Evolutionary conservation across 176 grass and related monocot genomes (phyloP).

Genomic region (Triticum turgidum): DNA sequence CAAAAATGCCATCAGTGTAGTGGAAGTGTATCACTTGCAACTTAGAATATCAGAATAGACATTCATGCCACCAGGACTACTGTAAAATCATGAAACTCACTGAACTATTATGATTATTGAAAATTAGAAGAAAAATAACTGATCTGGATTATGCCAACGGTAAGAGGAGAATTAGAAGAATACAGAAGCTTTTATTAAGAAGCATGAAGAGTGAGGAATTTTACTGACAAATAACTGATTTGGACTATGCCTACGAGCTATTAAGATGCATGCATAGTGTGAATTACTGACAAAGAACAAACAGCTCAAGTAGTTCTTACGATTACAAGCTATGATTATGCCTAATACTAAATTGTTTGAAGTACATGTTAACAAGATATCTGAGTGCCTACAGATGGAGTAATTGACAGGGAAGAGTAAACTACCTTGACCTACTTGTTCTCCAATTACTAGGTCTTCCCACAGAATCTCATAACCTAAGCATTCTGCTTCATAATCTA

Average conservation of each 20-base stretch:
- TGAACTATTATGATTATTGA: background rate
- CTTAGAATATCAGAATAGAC: background rate
- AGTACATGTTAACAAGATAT: background rate
- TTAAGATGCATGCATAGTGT: background rate
- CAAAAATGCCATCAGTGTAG: constrained; percentile 2
- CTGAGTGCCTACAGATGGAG: background rate
- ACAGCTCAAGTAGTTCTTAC: background rate
- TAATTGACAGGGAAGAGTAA: background rate
- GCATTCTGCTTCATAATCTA: constrained; percentile 77
- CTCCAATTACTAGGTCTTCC: constrained; percentile 85
- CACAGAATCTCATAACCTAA: constrained; percentile 87
- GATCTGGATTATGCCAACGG: constrained; percentile 4
- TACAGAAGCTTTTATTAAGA: background rate
- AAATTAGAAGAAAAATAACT: background rate
- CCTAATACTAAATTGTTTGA: background rate
- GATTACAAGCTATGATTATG: background rate
- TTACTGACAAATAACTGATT: background rate
- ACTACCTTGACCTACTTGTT: constrained; percentile 97
- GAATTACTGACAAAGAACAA: background rate
- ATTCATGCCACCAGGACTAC: constrained; percentile 13
- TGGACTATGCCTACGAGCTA: background rate
- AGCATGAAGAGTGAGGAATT: background rate
- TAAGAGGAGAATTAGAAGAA: background rate
- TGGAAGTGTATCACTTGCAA: background rate
- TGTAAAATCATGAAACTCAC: constrained; percentile 11